A percentile compares a stretch with the other conserved stretches of the same genome.
These are phyloP conservation scores for Colletotrichum sp. DNA, from an alignment of 2,329 filamentous ascomycete species.

Conservation along the genomic window DNA sequence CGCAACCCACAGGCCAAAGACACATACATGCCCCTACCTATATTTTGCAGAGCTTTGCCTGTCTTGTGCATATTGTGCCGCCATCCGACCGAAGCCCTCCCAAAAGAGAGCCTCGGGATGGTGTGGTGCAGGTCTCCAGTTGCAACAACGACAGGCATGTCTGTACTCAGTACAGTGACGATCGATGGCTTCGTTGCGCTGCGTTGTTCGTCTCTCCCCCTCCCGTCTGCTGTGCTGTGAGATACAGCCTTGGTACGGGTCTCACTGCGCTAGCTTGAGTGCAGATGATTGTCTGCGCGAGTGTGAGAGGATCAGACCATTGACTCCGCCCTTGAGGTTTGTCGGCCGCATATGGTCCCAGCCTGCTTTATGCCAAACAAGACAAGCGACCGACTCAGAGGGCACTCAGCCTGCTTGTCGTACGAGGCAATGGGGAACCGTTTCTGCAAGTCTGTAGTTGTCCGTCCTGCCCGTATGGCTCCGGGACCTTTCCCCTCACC, in stretches of 20 bases:
- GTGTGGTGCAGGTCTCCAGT: not conserved
- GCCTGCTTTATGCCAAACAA: constrained; percentile 6
- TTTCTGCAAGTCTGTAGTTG: not conserved
- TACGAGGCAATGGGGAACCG: not conserved
- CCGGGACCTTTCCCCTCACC: not conserved
- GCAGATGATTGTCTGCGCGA: not conserved
- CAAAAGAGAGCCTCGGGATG: constrained; percentile 1
- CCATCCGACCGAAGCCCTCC: constrained; percentile 1
- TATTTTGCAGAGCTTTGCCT: constrained; percentile 2
- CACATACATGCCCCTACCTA: not conserved
- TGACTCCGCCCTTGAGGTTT: constrained; percentile 4
- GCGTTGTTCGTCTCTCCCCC: not conserved
- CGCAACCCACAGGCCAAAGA: not conserved
- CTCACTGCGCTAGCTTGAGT: constrained; percentile 6
- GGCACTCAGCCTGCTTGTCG: not conserved
- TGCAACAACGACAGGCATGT: not conserved
- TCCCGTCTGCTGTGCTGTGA: not conserved
- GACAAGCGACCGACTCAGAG: not conserved
- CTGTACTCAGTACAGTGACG: not conserved
- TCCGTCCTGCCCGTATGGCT: not conserved
- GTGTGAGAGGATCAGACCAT: constrained; percentile 19
- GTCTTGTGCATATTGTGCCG: constrained; percentile 9
- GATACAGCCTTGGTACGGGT: not conserved
- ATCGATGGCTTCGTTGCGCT: not conserved
- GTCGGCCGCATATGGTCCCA: constrained; percentile 14